Conservation (phyloP, 2,329 filamentous ascomycete species). For the Pseudogymnoascus sp. region DNA sequence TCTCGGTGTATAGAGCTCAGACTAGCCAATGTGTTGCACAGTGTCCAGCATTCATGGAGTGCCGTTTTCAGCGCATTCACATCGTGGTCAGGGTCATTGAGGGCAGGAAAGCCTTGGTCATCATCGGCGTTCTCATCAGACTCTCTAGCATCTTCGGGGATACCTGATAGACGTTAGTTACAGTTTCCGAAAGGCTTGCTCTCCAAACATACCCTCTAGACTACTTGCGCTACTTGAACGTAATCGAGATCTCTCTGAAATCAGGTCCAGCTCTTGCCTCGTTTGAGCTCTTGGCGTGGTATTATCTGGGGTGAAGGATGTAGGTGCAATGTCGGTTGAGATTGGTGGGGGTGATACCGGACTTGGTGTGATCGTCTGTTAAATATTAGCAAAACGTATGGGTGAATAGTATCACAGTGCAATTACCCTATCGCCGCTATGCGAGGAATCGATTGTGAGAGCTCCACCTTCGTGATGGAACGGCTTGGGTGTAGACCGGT, state of each 20-base stretch:
- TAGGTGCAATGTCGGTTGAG: conserved; percentile 65
- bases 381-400: background rate
- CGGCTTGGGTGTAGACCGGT: conserved; percentile 11
- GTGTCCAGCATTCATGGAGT: conserved; percentile 82
- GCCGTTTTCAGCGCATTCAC: conserved; percentile 65
- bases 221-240: conserved; percentile 66
- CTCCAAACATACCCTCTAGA: conserved; percentile 59
- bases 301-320: conserved; percentile 58
- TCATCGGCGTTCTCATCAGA: conserved; percentile 50
- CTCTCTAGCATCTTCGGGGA: conserved; percentile 35
- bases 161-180: conserved; percentile 28
- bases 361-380: conserved; percentile 23
- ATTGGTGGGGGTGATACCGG: conserved; percentile 58
- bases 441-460: conserved; percentile 12
- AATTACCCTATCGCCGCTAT: conserved; percentile 23
- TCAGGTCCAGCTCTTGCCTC: conserved; percentile 61
- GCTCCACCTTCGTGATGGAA: background rate
- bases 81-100: conserved; percentile 46
- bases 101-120: conserved; percentile 19
- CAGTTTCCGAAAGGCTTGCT: conserved; percentile 11
- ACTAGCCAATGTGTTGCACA: conserved; percentile 84
- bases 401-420: background rate
- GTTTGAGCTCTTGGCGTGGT: conserved; percentile 81
- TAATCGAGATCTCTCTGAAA: conserved; percentile 45
- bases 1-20: conserved; percentile 79